phyloP scores from a whole-genome alignment of 2,329 filamentous ascomycete species.

The Talaromyces rugulosus region DNA sequence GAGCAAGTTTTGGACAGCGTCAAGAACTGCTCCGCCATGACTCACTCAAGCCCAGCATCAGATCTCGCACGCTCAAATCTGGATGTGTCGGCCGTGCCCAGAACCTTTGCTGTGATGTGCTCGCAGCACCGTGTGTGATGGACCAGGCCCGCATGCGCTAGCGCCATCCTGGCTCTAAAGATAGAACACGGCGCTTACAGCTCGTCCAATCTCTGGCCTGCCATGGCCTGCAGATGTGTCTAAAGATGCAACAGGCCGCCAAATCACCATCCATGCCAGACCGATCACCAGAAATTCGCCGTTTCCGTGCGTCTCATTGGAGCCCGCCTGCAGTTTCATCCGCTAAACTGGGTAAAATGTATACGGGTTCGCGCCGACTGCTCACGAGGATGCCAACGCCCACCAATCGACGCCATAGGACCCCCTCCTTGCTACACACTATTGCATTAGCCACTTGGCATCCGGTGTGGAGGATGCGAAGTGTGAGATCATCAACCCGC shows the following conservation, averaged over 20 bases:
- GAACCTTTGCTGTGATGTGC: background rate
- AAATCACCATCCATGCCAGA: background rate
- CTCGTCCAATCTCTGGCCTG: constrained; percentile 1
- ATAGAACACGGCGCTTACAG: constrained; percentile 11
- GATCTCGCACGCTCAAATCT: background rate
- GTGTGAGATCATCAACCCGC: constrained; percentile 8
- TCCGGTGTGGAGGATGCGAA: background rate
- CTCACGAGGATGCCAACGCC: background rate
- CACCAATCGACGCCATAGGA: background rate
- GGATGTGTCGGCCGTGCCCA: background rate
- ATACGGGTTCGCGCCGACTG: background rate
- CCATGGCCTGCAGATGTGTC: background rate
- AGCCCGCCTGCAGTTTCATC: background rate
- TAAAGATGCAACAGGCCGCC: background rate
- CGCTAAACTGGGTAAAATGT: background rate
- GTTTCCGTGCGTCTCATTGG: background rate
- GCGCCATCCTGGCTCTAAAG: constrained; percentile 2
- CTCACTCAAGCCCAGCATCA: background rate
- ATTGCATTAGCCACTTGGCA: background rate
- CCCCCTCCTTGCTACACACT: background rate
- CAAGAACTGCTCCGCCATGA: background rate
- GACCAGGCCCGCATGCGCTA: background rate
- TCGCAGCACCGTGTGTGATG: background rate
- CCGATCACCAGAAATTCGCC: background rate
- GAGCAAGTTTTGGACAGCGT: no score